Evolutionary conservation across 495 filamentous ascomycete genomes (phyloP).

Genomic region (Neurospora pannonica): DNA sequence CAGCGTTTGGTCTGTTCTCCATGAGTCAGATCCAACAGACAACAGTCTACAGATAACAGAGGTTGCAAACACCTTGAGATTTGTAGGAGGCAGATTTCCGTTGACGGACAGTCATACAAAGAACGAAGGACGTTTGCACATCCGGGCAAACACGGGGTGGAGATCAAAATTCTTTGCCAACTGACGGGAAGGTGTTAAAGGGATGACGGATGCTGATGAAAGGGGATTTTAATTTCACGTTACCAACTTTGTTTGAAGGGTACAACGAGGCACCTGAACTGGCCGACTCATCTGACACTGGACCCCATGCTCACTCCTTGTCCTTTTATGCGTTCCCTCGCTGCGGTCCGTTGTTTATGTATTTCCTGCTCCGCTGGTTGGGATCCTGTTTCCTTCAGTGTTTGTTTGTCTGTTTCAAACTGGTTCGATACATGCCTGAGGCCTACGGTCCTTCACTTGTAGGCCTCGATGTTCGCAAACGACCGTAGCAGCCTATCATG

Average conservation of each 20-base stretch:
- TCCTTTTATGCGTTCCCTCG: neutral
- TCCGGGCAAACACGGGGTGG: neutral
- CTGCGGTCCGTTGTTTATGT: neutral
- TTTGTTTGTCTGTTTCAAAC: neutral
- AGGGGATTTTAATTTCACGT: neutral
- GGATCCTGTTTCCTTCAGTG: neutral
- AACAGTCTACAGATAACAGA: neutral
- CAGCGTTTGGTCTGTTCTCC: neutral
- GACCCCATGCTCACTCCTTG: neutral
- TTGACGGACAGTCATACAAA: neutral
- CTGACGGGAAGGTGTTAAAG: neutral
- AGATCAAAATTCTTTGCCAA: neutral
- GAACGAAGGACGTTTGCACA: neutral
- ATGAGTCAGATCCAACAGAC: neutral
- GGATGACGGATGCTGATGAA: neutral
- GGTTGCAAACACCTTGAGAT: neutral
- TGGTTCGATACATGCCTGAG: neutral
- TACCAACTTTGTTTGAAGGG: neutral
- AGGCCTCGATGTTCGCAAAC: neutral
- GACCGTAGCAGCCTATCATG: neutral
- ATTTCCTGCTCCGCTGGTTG: too few species aligned
- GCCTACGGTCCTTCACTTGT: neutral
- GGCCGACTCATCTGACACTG: neutral
- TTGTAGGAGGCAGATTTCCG: neutral
- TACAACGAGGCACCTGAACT: fast-evolving